Percentiles rank a stretch among this genome's conserved stretches.
These are phyloP conservation scores for Fusarium tupiense DNA, from an alignment of 2,329 filamentous ascomycete genomes.

Conservation along the genomic window DNA sequence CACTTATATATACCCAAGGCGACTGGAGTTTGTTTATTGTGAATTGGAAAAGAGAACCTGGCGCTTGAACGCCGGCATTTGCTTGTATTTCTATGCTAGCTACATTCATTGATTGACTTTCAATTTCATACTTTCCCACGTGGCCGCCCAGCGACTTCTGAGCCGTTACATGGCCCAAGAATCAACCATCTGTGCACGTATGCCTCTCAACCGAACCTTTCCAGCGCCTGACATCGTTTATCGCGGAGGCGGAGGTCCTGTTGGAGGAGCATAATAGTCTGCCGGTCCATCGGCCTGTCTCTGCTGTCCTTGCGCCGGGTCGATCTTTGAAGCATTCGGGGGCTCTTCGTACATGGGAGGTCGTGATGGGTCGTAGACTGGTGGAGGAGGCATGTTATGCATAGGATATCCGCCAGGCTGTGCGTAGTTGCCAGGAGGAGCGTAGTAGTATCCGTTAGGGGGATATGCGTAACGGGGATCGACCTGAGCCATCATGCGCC, in stretches of 20 bases:
- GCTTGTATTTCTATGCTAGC: constrained; percentile 28
- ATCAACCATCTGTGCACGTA: neutral
- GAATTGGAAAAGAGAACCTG: neutral
- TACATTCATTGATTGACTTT: constrained; percentile 10
- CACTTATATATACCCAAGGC: constrained; percentile 39
- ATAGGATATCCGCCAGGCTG: constrained; percentile 42
- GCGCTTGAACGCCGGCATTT: constrained; percentile 3
- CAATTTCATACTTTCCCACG: constrained; percentile 25
- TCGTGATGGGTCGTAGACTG: constrained; percentile 67
- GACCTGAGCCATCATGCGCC: constrained; percentile 55
- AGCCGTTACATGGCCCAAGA: neutral
- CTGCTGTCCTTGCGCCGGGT: constrained; percentile 57
- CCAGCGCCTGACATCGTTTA: constrained; percentile 3
- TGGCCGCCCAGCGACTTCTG: constrained; percentile 2
- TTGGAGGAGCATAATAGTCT: constrained; percentile 53
- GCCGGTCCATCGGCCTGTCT: constrained; percentile 21
- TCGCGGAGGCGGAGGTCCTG: constrained; percentile 56
- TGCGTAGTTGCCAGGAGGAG: constrained; percentile 45
- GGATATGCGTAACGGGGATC: constrained; percentile 61
- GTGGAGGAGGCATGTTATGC: constrained; percentile 59
- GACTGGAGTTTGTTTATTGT: constrained; percentile 37
- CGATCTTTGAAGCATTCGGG: constrained; percentile 63
- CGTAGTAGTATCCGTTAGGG: constrained; percentile 51
- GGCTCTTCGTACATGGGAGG: constrained; percentile 65
- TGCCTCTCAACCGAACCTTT: neutral